Percentiles rank a stretch among this genome's conserved stretches.
Evolutionary conservation across 495 filamentous ascomycete species (phyloP).

Genomic region (Platismatia glauca): DNA sequence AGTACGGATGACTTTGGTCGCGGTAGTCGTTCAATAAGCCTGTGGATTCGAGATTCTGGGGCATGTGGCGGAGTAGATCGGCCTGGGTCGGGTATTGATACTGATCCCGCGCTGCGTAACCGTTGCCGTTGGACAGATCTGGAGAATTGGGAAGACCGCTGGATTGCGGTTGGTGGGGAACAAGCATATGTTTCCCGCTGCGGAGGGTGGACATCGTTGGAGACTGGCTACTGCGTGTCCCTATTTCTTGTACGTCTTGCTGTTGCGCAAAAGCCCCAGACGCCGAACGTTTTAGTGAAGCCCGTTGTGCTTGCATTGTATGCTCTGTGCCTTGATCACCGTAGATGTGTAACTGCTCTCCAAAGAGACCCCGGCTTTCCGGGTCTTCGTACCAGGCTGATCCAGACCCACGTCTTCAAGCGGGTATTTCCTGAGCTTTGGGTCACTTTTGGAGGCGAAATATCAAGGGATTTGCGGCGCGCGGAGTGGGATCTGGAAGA

Average conservation of each 20-base stretch:
- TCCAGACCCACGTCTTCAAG: not conserved
- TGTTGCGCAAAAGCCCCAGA: slow-evolving; percentile 53
- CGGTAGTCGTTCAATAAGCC: slow-evolving; percentile 36
- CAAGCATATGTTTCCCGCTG: not conserved
- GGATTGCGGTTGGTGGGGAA: slow-evolving; percentile 23
- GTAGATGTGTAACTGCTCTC: not conserved
- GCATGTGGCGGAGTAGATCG: slow-evolving; percentile 25
- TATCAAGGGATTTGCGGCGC: not conserved
- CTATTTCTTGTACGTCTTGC: slow-evolving; percentile 34
- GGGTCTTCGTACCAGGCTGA: not conserved
- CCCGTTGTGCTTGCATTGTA: slow-evolving; percentile 12
- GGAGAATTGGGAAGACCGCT: slow-evolving; percentile 43
- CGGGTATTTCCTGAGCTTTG: not conserved
- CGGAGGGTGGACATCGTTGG: slow-evolving; percentile 21
- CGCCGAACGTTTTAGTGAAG: slow-evolving; percentile 63
- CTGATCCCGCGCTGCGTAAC: slow-evolving; percentile 17
- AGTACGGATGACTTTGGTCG: not conserved
- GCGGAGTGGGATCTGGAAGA: not conserved
- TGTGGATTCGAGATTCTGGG: slow-evolving; percentile 52
- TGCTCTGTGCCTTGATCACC: not conserved
- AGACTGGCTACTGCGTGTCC: slow-evolving; percentile 24
- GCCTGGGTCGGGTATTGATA: slow-evolving; percentile 28
- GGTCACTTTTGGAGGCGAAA: too few relatives aligned
- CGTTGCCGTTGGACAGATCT: slow-evolving; percentile 21
- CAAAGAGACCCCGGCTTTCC: not conserved